Evolutionary conservation across 1,284 basidiomycete genomes (phyloP).

Genomic region (Naganishia albida): DNA sequence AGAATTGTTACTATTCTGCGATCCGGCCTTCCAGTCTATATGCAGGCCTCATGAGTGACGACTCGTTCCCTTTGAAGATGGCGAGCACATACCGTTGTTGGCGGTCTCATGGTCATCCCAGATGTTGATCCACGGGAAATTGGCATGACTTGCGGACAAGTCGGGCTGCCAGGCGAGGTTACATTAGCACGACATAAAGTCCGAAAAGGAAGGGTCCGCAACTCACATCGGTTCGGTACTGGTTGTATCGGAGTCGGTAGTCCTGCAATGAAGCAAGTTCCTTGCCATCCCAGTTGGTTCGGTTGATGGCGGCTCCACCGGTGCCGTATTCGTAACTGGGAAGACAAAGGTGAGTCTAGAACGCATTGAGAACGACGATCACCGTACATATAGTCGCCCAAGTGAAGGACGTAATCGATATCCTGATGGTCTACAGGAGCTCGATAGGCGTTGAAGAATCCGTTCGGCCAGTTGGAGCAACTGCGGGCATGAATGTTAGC

Average conservation of each 20-base stretch:
- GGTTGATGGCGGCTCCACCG: conserved; percentile 44
- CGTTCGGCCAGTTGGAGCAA: conserved; percentile 61
- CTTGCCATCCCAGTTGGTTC: conserved; percentile 51
- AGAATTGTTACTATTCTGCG: conserved; percentile 64
- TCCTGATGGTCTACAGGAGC: conserved; percentile 62
- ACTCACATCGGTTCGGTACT: conserved; percentile 61
- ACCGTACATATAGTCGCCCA: conserved; percentile 63
- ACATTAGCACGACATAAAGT: too few relatives aligned
- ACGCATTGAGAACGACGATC: conserved; percentile 47
- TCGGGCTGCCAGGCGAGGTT: conserved; percentile 40
- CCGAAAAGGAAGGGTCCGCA: conserved; percentile 45
- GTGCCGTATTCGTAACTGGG: conserved; percentile 54
- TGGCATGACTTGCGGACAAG: conserved; percentile 59
- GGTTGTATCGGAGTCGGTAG: conserved; percentile 63
- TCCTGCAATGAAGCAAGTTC: conserved; percentile 67
- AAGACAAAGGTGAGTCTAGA: conserved; percentile 52
- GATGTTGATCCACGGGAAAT: conserved; percentile 63
- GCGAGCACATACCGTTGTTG: conserved; percentile 55
- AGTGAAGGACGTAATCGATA: conserved; percentile 64
- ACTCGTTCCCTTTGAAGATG: neutral
- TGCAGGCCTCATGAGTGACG: neutral
- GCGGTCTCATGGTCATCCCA: conserved; percentile 68
- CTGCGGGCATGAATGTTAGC: neutral
- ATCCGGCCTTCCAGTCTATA: conserved; percentile 61
- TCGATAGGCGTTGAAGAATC: conserved; percentile 70